Evolutionary conservation across 1,284 basidiomycete genomes (phyloP), one percentile per base, ranked within the genome.

Genomic region (Rhodotorula sp.): DNA sequence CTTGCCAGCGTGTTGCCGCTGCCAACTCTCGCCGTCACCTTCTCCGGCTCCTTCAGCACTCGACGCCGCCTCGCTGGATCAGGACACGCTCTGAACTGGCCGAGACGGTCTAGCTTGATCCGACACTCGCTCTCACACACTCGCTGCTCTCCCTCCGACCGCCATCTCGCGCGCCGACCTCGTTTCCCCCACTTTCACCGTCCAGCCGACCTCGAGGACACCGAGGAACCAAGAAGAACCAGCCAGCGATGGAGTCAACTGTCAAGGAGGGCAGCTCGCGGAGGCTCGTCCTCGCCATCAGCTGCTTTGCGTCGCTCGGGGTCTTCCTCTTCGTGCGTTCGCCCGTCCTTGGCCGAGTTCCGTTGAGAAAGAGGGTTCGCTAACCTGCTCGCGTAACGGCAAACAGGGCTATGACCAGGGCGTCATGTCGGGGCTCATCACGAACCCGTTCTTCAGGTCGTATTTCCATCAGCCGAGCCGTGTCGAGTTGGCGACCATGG

Each of bases 361-460:
- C n/a, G 34, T 28, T 1, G 1, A 4, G 18, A 16, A 7, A 2
- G 9, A 26, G 22, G 5, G 15, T 37, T 9, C n/a, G 1, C 31
- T 24, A 9, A 28, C 31, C n/a, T n/a, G 46, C n/a, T 26, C 11
- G 26, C 24, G 24, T 3, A 15, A 51, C 50, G 50, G n/a, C 50
- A 7, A n/a, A 26, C 52, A 62, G 61, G 61, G 55, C 34, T 64
- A 57, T 48, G 63, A 64, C 28, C 63, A 64, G 48, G 73, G 73
- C 11, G 69, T 82, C 79, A 77, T 83, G 56, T 94, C 93, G 81
- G 92, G 92, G 44, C 88, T 96, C 77, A 95, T 98, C 80, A 98
- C 94, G 13, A 40, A 16, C 40, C 55, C 65, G 50, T 76, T 76
- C 66, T 78, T 75, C 65, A 73, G 76, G 56, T 71, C 74, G 55